A percentile compares a stretch with the other conserved stretches of the same genome.
phyloP scores from a whole-genome alignment of 192 early-diverging fungal genomes.

The Coemansia sp. region DNA sequence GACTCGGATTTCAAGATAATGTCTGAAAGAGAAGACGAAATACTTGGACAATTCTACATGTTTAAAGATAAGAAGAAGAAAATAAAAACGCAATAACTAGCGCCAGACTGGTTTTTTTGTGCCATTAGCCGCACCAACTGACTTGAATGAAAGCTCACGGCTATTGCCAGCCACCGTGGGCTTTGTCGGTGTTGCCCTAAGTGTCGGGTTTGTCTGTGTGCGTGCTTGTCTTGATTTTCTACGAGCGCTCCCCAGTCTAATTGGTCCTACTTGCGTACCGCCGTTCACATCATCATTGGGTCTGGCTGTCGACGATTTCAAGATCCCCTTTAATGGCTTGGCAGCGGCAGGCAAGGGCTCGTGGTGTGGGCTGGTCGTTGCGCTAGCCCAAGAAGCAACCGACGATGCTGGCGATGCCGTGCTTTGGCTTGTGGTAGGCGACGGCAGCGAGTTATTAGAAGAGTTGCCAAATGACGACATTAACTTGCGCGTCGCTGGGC shows the following conservation, averaged over 20 bases:
- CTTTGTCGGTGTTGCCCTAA: constrained; percentile 36
- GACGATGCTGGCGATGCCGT: constrained; percentile 41
- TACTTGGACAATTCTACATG: constrained; percentile 31
- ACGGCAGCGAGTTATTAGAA: constrained; percentile 32
- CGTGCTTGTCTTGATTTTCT: constrained; percentile 46
- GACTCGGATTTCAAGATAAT: constrained; percentile 57
- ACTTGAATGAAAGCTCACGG: constrained; percentile 49
- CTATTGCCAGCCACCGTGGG: constrained; percentile 9
- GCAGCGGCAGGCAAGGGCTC: constrained; percentile 50
- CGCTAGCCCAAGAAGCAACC: constrained; percentile 47
- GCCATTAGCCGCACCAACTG: constrained; percentile 20
- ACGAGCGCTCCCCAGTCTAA: constrained; percentile 42
- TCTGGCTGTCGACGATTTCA: constrained; percentile 31
- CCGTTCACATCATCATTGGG: neutral
- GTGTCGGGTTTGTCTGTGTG: constrained; percentile 34
- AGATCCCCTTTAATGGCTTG: constrained; percentile 45
- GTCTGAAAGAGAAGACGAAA: constrained; percentile 37
- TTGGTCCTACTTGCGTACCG: constrained; percentile 26
- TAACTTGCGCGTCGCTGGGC: constrained; percentile 23
- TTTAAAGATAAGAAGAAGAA: constrained; percentile 2
- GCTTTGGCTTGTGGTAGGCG: constrained; percentile 29
- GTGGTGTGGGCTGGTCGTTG: constrained; percentile 44
- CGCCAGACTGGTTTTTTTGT: constrained; percentile 44
- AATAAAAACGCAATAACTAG: constrained; percentile 13
- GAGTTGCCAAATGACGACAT: constrained; percentile 8